These are phyloP conservation scores for Corylus americana DNA, from an alignment of 306 rosid genomes.

Conservation along the genomic window DNA sequence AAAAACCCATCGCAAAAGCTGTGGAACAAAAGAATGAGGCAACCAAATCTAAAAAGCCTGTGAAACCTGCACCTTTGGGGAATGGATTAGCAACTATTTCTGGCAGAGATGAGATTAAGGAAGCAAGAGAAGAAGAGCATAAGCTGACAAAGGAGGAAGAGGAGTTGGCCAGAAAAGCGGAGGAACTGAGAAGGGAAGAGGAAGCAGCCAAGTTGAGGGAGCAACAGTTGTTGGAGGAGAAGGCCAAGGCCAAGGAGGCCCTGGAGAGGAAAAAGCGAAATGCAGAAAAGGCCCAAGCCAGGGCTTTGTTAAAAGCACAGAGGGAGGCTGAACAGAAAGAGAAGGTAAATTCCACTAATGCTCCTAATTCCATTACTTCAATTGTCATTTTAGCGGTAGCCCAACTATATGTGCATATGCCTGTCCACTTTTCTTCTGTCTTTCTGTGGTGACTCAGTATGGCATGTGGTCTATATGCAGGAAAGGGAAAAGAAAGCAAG, in stretches of 20 bases:
- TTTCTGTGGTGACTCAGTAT: slow-evolving; percentile 19
- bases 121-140: slow-evolving; percentile 36
- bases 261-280: slow-evolving; percentile 61
- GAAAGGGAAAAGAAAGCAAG: slow-evolving; percentile 66
- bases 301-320: slow-evolving; percentile 70
- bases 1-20: slow-evolving; percentile 35
- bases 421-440: not conserved
- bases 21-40: slow-evolving; percentile 39
- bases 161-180: slow-evolving; percentile 61
- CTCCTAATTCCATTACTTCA: not conserved
- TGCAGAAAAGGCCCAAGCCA: slow-evolving; percentile 73
- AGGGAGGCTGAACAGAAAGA: slow-evolving; percentile 86
- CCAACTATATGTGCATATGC: not conserved
- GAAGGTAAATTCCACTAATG: slow-evolving; percentile 50
- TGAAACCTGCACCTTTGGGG: slow-evolving; percentile 35
- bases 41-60: slow-evolving; percentile 43
- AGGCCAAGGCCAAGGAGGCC: slow-evolving; percentile 80
- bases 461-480: slow-evolving; percentile 40
- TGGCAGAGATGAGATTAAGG: slow-evolving; percentile 51
- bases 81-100: slow-evolving; percentile 32
- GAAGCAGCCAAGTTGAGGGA: slow-evolving; percentile 68
- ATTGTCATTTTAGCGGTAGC: not conserved
- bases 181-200: slow-evolving; percentile 68
- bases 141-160: slow-evolving; percentile 68
- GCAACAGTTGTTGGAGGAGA: slow-evolving; percentile 71